A percentile compares a stretch with the other conserved stretches of the same genome.
Conservation (phyloP, 2,329 filamentous ascomycete species). For the Neofusicoccum umdonicola region DNA sequence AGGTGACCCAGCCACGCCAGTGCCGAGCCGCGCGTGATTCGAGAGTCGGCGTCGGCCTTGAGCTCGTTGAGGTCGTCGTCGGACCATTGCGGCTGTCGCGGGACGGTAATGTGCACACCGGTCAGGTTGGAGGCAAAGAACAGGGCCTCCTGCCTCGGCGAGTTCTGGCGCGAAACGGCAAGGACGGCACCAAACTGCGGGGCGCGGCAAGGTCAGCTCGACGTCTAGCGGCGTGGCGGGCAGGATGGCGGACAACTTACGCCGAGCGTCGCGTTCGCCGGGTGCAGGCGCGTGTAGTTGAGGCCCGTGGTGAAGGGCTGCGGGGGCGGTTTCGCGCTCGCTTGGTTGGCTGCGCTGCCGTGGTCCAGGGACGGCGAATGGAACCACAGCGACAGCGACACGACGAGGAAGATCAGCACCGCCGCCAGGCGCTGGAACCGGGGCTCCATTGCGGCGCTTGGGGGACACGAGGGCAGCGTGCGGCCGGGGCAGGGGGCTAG, state of each 20-base stretch:
- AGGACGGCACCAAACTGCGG: constrained; percentile 39
- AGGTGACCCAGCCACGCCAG: constrained; percentile 44
- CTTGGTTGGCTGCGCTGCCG: neutral
- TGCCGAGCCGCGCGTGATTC: constrained; percentile 35
- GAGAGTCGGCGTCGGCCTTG: constrained; percentile 25
- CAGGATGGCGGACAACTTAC: constrained; percentile 15
- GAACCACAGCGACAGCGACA: constrained; percentile 11
- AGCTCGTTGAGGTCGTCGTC: constrained; percentile 32
- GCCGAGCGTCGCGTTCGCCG: constrained; percentile 25
- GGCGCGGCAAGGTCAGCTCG: neutral
- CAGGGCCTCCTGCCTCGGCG: constrained; percentile 34
- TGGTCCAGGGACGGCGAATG: neutral
- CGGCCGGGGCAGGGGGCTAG: neutral
- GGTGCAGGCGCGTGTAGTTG: constrained; percentile 17
- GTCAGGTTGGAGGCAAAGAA: constrained; percentile 40
- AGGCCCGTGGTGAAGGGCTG: constrained; percentile 5
- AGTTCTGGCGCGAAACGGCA: constrained; percentile 37
- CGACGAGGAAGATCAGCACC: constrained; percentile 8
- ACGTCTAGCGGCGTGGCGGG: neutral
- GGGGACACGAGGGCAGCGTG: neutral
- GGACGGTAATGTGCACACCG: constrained; percentile 37
- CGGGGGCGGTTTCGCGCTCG: constrained; percentile 1
- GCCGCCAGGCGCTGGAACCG: constrained; percentile 15
- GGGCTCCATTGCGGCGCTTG: constrained; percentile 16
- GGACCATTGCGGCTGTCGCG: constrained; percentile 38